These are phyloP conservation scores for Colletotrichum sp. DNA, from an alignment of 2,329 filamentous ascomycete genomes.

Conservation along the genomic window DNA sequence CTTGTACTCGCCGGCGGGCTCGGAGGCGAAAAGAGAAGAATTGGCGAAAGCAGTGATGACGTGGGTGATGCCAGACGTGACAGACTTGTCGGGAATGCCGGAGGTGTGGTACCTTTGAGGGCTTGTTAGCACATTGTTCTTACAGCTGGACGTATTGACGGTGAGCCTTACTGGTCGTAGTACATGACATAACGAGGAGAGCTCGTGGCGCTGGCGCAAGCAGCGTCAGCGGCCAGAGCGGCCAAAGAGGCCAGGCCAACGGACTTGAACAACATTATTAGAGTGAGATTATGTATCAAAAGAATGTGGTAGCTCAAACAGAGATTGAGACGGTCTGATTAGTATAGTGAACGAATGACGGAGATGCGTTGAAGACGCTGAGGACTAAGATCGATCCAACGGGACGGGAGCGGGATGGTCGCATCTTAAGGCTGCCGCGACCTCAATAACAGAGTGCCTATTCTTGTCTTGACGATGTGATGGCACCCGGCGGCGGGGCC, in stretches of 20 bases:
- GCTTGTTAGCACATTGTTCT: not conserved
- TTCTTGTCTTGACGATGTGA: not conserved
- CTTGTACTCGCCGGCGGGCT: constrained; percentile 42
- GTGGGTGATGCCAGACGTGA: constrained; percentile 54
- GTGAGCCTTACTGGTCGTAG: constrained; percentile 46
- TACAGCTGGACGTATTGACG: not conserved
- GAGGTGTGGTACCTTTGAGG: constrained; percentile 42
- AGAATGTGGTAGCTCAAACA: not conserved
- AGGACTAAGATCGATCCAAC: not conserved
- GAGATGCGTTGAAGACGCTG: not conserved
- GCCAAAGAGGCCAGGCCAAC: constrained; percentile 2
- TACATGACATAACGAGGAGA: constrained; percentile 44
- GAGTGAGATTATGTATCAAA: not conserved
- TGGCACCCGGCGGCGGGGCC: not conserved
- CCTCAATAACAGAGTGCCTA: not conserved
- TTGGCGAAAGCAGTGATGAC: constrained; percentile 61
- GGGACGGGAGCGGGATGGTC: not conserved
- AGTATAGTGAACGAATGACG: not conserved
- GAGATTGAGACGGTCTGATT: not conserved
- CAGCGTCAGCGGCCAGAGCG: not conserved
- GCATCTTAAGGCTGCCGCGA: not conserved
- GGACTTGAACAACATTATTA: constrained; percentile 5
- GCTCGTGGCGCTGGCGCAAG: constrained; percentile 2
- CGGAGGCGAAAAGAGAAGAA: constrained; percentile 51
- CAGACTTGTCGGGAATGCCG: constrained; percentile 36